Conservation (phyloP, 2,329 filamentous ascomycete genomes). For the Cordyceps pruinosa region DNA sequence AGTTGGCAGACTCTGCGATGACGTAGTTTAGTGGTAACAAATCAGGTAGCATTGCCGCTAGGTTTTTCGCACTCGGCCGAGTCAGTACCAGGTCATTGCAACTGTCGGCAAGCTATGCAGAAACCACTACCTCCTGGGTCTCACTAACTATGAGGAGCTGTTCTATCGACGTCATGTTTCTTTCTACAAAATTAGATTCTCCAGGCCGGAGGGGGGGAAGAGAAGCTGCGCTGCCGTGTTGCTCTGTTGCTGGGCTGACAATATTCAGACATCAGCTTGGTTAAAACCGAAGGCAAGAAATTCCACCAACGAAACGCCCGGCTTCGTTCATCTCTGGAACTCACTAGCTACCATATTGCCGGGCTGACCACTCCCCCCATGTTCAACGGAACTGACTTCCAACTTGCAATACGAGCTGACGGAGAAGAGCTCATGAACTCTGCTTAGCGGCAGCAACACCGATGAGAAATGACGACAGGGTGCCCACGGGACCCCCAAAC, state of each 20-base stretch:
- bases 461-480: neutral
- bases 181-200: too few relatives aligned
- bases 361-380: neutral
- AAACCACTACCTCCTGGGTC: too few relatives aligned
- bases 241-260: too few relatives aligned
- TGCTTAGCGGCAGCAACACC: neutral
- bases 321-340: neutral
- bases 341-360: neutral
- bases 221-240: too few relatives aligned
- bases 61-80: too few relatives aligned
- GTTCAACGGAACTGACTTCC: neutral
- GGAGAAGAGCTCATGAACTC: neutral
- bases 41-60: neutral
- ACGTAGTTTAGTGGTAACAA: neutral
- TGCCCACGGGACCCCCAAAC: neutral
- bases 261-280: neutral
- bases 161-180: too few relatives aligned
- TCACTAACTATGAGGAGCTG: too few relatives aligned
- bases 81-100: too few relatives aligned
- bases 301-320: neutral
- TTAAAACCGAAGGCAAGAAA: neutral
- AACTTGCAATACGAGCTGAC: conserved; percentile 3
- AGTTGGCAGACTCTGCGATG: neutral
- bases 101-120: too few relatives aligned
- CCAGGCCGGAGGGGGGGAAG: too few relatives aligned